Base-by-base conservation (phyloP, 495 filamentous ascomycete genomes). In the Xylaria castorea region DNA sequence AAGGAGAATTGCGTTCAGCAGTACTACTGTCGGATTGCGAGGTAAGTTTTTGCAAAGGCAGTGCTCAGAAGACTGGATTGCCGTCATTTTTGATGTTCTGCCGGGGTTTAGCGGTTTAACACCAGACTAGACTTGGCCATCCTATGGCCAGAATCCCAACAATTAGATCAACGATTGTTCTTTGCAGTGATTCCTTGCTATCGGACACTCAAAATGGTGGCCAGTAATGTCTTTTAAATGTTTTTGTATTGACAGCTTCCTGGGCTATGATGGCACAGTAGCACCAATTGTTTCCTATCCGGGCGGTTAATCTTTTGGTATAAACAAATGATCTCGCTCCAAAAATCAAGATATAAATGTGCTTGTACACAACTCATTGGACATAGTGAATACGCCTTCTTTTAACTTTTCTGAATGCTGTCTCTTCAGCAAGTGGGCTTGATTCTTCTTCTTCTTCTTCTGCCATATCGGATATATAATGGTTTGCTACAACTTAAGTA, bases 11-110 rank as follows among this genome's bases (percentile, higher is more conserved):
- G 36, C 46, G 64, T 66, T 74, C 38, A n/a, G 55, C 63, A 74
- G 76, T 75, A 80, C 71, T 67, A 71, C 42, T 34, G 46, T 55
- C 34, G 36, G 6, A 3, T 64, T 30, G 30, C 36, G 25, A 32
- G 18, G 16, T 5, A 32, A 16, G 1, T 7, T n/a, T 25, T 51
- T 46, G 18, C 25, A 18, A 48, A 55, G n/a, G 60, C 9, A n/a
- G 44, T 46, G 34, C 9, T 57, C 27, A 6, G 46, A n/a, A 6
- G 30, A 27, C 22, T 11, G 22, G 0, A 67, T 38, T 32, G 22
- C 14, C 9, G 18, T 38, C n/a, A 44, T 64, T 18, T 30, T 34
- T 32, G 20, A 14, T 16, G 12, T 14, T 61, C 6, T 1, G 40
- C 53, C 38, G 3, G 16, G 18, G 38, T n/a, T 2, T 42, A 22